These are phyloP conservation scores for Mucor racemosus DNA, from an alignment of 371 early-diverging fungal species.

Conservation along the genomic window DNA sequence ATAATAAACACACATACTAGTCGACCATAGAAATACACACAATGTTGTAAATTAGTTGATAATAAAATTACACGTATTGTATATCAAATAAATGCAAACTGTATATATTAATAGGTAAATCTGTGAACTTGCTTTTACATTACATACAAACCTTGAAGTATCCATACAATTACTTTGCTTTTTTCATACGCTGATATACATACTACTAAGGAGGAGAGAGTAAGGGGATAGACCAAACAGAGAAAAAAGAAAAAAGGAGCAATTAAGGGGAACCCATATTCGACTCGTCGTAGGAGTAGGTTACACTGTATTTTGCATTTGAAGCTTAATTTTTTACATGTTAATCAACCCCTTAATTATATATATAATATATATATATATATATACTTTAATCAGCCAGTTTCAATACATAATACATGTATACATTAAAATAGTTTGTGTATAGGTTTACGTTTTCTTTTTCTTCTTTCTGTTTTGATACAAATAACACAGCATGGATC, in stretches of 20 bases:
- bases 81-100: background rate
- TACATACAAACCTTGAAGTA: background rate
- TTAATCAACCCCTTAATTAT: constrained; percentile 11
- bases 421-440: background rate
- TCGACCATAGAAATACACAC: background rate
- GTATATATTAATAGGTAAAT: background rate
- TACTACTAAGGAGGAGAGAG: background rate
- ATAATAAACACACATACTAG: background rate
- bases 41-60: constrained; percentile 12
- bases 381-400: background rate
- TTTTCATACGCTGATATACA: background rate
- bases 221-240: background rate
- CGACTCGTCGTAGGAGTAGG: background rate
- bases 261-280: background rate
- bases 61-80: background rate
- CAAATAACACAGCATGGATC: constrained; percentile 8
- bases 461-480: background rate
- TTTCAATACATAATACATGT: background rate
- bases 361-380: constrained; percentile 3
- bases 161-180: background rate
- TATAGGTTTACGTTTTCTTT: background rate
- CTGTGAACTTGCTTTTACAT: constrained; percentile 2
- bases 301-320: constrained; percentile 6
- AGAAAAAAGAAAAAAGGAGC: background rate
- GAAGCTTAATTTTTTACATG: background rate